Conservation (phyloP, 768 basidiomycete species). For the Hericium coralloides region DNA sequence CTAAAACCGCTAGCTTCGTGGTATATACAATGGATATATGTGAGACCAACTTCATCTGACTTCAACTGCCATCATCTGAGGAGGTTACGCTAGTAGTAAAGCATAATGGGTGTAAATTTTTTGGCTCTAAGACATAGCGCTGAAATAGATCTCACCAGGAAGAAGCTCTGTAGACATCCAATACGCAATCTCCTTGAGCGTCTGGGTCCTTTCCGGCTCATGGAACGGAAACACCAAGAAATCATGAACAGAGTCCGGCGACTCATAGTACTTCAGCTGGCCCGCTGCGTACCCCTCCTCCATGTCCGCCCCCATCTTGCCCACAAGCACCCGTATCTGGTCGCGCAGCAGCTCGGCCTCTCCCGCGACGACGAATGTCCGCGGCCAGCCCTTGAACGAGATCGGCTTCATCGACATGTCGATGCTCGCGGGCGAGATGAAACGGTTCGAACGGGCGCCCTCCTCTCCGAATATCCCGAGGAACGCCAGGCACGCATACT, state of each 20-base stretch:
- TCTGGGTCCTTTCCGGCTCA: constrained; percentile 43
- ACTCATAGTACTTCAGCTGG: constrained; percentile 6
- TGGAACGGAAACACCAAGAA: constrained; percentile 40
- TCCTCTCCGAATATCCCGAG: neutral
- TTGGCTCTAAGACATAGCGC: too few species aligned
- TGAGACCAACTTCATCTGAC: too few species aligned
- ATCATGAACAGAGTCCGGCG: constrained; percentile 31
- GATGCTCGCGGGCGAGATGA: constrained; percentile 4
- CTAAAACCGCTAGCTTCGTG: too few species aligned
- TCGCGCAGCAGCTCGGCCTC: constrained; percentile 2
- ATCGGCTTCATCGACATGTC: neutral
- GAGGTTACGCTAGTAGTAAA: too few species aligned
- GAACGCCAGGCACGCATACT: constrained; percentile 1
- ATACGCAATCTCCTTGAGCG: constrained; percentile 37
- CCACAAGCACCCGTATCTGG: neutral
- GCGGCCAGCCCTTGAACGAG: constrained; percentile 4
- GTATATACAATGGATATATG: too few species aligned
- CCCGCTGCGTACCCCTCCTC: neutral
- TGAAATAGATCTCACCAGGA: too few species aligned
- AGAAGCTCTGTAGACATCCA: constrained; percentile 25
- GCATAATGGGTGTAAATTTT: too few species aligned
- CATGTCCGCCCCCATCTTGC: constrained; percentile 1
- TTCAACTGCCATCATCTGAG: too few species aligned
- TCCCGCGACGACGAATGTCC: constrained; percentile 1
- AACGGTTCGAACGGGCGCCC: constrained; percentile 1